Percentiles rank a stretch among this genome's conserved stretches.
These are phyloP conservation scores for Begonia loranthoides DNA, from an alignment of 306 rosid genomes.

Conservation along the genomic window DNA sequence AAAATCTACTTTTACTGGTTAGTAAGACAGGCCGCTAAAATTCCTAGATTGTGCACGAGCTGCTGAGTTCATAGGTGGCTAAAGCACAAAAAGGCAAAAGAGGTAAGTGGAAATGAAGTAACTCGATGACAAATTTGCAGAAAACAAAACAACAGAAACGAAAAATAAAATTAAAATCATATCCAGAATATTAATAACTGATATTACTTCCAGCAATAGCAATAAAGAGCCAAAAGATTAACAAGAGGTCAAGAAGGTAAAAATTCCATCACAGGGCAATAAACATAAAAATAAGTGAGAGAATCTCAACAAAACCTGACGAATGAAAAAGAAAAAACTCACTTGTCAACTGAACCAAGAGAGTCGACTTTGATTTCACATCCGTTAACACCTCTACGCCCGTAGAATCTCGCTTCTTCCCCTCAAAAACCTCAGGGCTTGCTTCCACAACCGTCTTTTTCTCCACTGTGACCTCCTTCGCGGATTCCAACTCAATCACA, in stretches of 20 bases:
- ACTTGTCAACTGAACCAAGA: constrained; percentile 27
- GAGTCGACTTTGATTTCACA: constrained; percentile 22
- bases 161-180: background rate
- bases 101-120: no score
- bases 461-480: constrained; percentile 29
- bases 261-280: background rate
- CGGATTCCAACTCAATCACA: constrained; percentile 13
- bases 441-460: constrained; percentile 21
- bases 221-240: no score
- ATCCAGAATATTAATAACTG: no score
- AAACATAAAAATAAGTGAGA: background rate
- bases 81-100: no score
- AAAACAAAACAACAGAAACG: background rate
- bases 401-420: constrained; percentile 20
- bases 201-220: no score
- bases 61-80: no score
- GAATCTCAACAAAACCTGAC: background rate
- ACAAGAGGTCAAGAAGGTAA: background rate
- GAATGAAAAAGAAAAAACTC: background rate
- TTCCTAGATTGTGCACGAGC: no score
- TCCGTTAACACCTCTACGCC: constrained; percentile 11
- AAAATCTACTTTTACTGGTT: no score
- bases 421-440: constrained; percentile 16
- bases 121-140: no score
- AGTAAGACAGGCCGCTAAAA: no score